Base-by-base conservation (phyloP, 176 grass and related monocot species). In the Secale cereale region DNA sequence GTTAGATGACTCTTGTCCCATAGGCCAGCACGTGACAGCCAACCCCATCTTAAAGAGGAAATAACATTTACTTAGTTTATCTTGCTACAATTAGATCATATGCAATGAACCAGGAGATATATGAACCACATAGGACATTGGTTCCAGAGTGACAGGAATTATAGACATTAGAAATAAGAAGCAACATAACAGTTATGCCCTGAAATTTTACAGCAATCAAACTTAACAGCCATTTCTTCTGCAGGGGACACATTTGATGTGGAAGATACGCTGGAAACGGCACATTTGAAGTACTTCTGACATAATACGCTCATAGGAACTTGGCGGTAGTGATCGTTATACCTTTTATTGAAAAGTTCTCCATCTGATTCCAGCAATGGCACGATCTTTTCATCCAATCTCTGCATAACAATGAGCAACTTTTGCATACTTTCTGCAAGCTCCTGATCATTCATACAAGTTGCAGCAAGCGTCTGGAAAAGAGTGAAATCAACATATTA, bases 1-100 rank as follows among this genome's bases (percentile, higher is more conserved):
- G 90, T 93, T 59, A 98, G 85, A 71, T 98, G 95, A 82, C 95
- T 95, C 86, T 98, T 98, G 86, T 98, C 95, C 95, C 95, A 98
- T 56, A 98, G 86, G 67, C 95, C 95, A 77, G 95, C 87, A 86
- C 95, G 92, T 68, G 93, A 98, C 29, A 98, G 76, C 91, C 94
- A 98, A 78, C 95, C 95, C 95, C 95, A 98, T 86, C 95, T 98
- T 74, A 76, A 89, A 89, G 63, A 89, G 30, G 19, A 81, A 82
- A 86, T 50, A 79, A 25, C 31, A 81, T 40, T 72, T 37, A 54
- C 11, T 87, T 84, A 80, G 77, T 46, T 79, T 74, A 76, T 27
- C 30, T 78, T 78, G 40, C 65, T 78, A 83, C 13, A 81, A 56
- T 57, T 78, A 78, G 60, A 85, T 26, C 27, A 0, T 54, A 70